These are phyloP conservation scores for Talaromyces adpressus DNA, from an alignment of 495 filamentous ascomycete genomes.

Conservation along the genomic window DNA sequence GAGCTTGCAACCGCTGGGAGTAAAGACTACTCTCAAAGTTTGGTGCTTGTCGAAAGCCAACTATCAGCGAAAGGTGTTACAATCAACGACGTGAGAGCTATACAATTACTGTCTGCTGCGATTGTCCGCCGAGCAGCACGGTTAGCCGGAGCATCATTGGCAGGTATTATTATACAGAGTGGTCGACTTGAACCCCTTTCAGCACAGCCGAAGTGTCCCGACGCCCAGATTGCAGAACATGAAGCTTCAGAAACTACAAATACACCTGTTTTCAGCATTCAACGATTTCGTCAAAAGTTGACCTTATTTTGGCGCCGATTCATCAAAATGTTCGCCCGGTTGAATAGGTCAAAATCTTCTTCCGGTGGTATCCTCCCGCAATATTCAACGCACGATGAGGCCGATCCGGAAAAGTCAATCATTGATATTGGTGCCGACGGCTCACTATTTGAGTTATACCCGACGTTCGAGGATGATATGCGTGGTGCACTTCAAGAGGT, in stretches of 20 bases:
- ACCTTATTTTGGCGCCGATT: constrained; percentile 5
- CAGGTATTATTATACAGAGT: constrained; percentile 17
- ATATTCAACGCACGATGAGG: neutral
- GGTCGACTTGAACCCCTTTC: constrained; percentile 5
- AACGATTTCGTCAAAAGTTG: neutral
- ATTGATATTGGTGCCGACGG: constrained; percentile 91
- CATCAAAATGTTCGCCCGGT: neutral
- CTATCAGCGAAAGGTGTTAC: constrained; percentile 39
- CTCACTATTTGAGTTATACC: constrained; percentile 80
- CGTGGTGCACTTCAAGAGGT: constrained; percentile 25
- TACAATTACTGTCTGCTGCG: constrained; percentile 13
- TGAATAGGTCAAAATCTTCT: neutral
- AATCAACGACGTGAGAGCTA: constrained; percentile 34
- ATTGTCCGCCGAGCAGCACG: constrained; percentile 17
- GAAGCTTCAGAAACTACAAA: neutral
- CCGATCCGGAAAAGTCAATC: constrained; percentile 19
- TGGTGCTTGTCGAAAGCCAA: constrained; percentile 62
- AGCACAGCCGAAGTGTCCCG: neutral
- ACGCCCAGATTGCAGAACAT: neutral
- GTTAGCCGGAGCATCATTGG: constrained; percentile 16
- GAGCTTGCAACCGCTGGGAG: constrained; percentile 63
- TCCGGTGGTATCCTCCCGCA: neutral
- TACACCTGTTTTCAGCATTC: neutral
- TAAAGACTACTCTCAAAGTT: constrained; percentile 64
- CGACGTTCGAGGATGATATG: constrained; percentile 24